These are phyloP conservation scores for Diaporthe vaccinii DNA, from an alignment of 2,329 filamentous ascomycete genomes.

Conservation along the genomic window DNA sequence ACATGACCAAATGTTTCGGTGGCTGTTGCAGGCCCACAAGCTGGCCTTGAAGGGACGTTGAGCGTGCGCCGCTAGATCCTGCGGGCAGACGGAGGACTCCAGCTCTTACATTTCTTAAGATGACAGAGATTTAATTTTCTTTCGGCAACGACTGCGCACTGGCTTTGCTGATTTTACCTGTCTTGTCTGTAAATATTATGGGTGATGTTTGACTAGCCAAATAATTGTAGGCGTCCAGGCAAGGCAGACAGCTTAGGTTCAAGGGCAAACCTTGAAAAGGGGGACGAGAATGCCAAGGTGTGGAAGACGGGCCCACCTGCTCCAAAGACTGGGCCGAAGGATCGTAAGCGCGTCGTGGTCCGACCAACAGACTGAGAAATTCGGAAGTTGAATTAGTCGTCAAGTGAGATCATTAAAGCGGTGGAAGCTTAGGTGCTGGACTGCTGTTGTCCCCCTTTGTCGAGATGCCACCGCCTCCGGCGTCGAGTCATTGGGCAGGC, in stretches of 20 bases:
- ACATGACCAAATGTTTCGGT: not conserved
- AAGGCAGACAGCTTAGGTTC: not conserved
- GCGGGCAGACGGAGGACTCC: not conserved
- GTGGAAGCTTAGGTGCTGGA: too few species aligned
- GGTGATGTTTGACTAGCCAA: not conserved
- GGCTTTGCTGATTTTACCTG: too few species aligned
- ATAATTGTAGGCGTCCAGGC: not conserved
- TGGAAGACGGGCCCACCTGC: not conserved
- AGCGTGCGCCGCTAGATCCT: conserved; percentile 14
- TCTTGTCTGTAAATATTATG: not conserved
- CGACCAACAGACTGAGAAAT: not conserved
- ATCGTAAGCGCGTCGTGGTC: not conserved
- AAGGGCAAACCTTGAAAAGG: not conserved
- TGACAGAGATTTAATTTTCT: not conserved
- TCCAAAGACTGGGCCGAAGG: not conserved
- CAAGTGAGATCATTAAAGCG: not conserved
- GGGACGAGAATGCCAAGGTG: not conserved
- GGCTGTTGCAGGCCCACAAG: conserved; percentile 6
- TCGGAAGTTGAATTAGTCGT: not conserved
- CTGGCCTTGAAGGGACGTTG: not conserved
- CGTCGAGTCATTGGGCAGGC: not conserved
- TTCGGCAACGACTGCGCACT: not conserved
- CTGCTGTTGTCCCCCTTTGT: not conserved
- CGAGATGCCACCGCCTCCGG: not conserved
- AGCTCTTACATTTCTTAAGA: not conserved